Conservation (phyloP, 2,329 filamentous ascomycete genomes). For the Aphanocladium album region DNA sequence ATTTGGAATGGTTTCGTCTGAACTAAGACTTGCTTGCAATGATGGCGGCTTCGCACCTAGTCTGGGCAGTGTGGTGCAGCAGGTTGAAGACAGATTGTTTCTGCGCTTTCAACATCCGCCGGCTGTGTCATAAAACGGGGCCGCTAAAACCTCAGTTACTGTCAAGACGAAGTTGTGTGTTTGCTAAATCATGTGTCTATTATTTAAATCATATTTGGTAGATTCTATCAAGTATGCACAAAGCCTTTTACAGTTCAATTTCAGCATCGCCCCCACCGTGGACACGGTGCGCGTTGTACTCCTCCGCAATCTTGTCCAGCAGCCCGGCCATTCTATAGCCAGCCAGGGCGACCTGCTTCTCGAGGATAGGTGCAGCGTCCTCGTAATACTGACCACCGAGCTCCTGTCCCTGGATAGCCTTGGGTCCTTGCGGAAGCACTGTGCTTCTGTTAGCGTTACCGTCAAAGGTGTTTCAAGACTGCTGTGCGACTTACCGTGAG, state of each 20-base stretch:
- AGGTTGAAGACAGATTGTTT: constrained; percentile 1
- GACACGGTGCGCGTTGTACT: constrained; percentile 21
- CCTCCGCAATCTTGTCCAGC: constrained; percentile 57
- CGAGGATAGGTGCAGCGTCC: constrained; percentile 57
- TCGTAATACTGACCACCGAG: constrained; percentile 60
- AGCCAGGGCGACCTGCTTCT: constrained; percentile 62
- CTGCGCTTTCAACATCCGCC: not conserved
- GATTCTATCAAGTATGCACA: not conserved
- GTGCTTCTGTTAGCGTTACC: not conserved
- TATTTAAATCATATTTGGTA: not conserved
- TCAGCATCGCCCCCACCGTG: constrained; percentile 13
- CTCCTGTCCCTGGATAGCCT: constrained; percentile 54
- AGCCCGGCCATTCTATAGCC: constrained; percentile 65
- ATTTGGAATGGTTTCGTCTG: constrained; percentile 7
- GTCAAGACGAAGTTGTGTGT: not conserved
- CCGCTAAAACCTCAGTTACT: not conserved
- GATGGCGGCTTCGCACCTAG: not conserved
- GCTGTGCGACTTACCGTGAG: constrained; percentile 42
- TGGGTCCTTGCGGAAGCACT: constrained; percentile 59
- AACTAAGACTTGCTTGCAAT: not conserved
- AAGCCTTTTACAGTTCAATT: constrained; percentile 25
- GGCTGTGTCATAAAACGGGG: not conserved
- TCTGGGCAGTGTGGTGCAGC: not conserved
- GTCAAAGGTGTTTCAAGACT: not conserved
- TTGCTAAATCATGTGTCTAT: not conserved